Evolutionary conservation across 192 early-diverging fungal species (phyloP).

Genomic region (Coemansia umbellata): DNA sequence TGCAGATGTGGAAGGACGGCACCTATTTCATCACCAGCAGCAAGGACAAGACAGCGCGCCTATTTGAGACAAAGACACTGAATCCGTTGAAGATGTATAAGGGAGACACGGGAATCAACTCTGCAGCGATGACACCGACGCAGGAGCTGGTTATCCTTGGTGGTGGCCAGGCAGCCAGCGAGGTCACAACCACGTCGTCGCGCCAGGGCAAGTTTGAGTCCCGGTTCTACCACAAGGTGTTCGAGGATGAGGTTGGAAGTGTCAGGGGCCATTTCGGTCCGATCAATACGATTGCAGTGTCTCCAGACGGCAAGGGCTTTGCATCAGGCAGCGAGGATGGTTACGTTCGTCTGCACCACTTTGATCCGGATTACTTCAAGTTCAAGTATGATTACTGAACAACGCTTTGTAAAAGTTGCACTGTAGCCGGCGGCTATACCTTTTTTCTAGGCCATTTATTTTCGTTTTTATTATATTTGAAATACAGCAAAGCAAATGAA

Average conservation of each 20-base stretch:
- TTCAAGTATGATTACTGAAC: constrained; percentile 69
- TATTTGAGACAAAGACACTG: constrained; percentile 84
- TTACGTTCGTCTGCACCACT: constrained; percentile 93
- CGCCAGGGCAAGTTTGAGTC: constrained; percentile 96
- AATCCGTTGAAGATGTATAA: constrained; percentile 78
- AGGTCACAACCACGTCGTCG: constrained; percentile 86
- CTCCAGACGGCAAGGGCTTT: constrained; percentile 91
- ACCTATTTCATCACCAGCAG: constrained; percentile 94
- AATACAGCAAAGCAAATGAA: no score
- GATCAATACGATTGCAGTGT: constrained; percentile 97
- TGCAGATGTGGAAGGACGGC: constrained; percentile 87
- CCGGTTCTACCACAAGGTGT: constrained; percentile 94
- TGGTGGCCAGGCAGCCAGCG: constrained; percentile 98
- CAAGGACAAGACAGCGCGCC: constrained; percentile 88
- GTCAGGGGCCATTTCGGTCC: constrained; percentile 99
- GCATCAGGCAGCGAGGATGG: constrained; percentile 98
- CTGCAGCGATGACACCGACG: constrained; percentile 85
- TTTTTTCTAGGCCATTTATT: no score
- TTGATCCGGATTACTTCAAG: constrained; percentile 92
- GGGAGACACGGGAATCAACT: constrained; percentile 88
- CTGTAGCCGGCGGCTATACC: no score
- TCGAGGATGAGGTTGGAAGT: constrained; percentile 95
- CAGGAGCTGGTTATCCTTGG: constrained; percentile 85
- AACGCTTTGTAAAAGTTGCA: no score
- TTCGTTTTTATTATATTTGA: constrained; percentile 1